These are phyloP conservation scores for Auricularia cornea DNA, from an alignment of 768 basidiomycete genomes.

Conservation along the genomic window DNA sequence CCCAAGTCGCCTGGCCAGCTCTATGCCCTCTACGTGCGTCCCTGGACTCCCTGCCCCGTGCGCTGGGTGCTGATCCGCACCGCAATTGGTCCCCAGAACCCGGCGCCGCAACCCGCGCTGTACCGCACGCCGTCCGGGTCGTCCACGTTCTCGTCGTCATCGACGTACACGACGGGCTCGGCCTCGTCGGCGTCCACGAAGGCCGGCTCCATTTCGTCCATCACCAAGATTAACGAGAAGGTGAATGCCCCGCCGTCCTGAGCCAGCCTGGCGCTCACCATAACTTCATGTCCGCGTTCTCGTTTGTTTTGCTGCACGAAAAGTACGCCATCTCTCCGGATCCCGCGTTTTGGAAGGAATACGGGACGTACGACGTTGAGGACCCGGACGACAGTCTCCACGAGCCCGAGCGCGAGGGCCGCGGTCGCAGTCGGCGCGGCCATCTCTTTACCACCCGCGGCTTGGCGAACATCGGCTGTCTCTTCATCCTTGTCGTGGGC, in stretches of 20 bases:
- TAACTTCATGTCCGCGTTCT: background rate
- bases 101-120: background rate
- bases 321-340: conserved; percentile 71
- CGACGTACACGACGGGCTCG: background rate
- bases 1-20: background rate
- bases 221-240: conserved; percentile 33
- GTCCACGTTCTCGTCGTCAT: background rate
- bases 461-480: conserved; percentile 61
- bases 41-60: background rate
- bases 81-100: background rate
- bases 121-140: background rate
- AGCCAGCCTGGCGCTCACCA: conserved; percentile 7
- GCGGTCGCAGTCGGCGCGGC: conserved; percentile 35
- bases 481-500: conserved; percentile 43
- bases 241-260: no score
- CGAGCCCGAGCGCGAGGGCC: conserved; percentile 60
- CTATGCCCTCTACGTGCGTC: background rate
- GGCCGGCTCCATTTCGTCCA: conserved; percentile 37
- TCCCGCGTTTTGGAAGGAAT: conserved; percentile 63
- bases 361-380: conserved; percentile 44
- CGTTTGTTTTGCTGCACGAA: background rate
- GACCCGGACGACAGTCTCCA: conserved; percentile 69
- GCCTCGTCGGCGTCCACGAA: conserved; percentile 10
- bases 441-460: conserved; percentile 63
- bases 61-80: background rate